Evolutionary conservation across 345 rosid species (phyloP), one percentile per base, ranked within the genome.

Genomic region (Eucalyptus cloeziana): DNA sequence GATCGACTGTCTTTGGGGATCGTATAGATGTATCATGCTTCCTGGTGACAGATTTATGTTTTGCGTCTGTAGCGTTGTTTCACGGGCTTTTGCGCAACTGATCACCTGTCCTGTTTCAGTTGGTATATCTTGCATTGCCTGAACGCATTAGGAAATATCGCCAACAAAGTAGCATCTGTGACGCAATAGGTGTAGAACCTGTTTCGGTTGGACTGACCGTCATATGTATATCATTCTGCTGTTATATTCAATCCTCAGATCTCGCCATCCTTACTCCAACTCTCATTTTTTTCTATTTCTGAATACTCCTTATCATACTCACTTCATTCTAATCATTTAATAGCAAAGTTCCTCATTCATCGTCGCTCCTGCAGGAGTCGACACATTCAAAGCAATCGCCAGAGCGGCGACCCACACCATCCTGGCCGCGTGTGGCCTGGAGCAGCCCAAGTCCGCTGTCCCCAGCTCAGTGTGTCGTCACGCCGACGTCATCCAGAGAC

Each of bases 351-450:
- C 49, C n/a, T 27, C 40, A 2, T 49, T 40, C 44, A 11, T 83
- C 50, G n/a, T 79, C n/a, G 17, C 40, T 49, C 86, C 27, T 90
- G 93, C 93, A 94, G 95, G 91, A 87, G 90, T 89, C 12, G 86
- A 93, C 86, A 56, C 76, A 24, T 95, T 94, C 88, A 95, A 94
- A 91, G 93, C 89, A 90, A 91, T 94, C 7, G 95, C 95, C 4
- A 91, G 95, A 90, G 89, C 87, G 31, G 92, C 94, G 25, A 95
- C 95, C 3, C 95, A 94, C 85, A 89, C 95, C 71, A 89, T 92
- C 69, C 88, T 94, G 92, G 95, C 93, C 16, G 94, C 92, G 3
- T 94, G 94, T 88, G 94, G 94, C 49, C 89, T 93, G 49, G 93
- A 89, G 90, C 94, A 89, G 37, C 89, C 94, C 24, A 89, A 91